Evolutionary conservation across 345 rosid species (phyloP), one percentile per base, ranked within the genome.

Genomic region (Camelina sativa): DNA sequence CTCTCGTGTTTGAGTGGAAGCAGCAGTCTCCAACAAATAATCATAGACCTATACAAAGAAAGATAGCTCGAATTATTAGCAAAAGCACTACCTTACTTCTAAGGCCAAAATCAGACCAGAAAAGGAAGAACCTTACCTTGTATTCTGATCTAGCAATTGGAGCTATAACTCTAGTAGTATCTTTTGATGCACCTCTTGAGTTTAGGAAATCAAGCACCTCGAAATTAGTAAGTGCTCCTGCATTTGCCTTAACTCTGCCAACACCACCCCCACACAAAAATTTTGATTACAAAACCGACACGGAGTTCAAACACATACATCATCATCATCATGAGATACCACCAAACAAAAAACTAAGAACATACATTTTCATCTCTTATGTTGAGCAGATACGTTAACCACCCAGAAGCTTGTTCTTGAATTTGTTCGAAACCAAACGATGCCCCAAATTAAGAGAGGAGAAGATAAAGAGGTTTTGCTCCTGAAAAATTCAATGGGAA

Each of bases 151-250:
- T 86, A 35, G 85, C 76, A 15, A 95, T 70, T 10, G 87, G 82
- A 78, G 84, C 87, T 61, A 87, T 78, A 75, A 89, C 89, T 74
- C 90, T 80, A 7, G 89, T 83, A n/a, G 80, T 62, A 72, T 85
- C 90, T 79, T 78, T 87, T 28, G 93, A 84, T 59, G 93, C 97
- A 74, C 96, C 97, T 82, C 88, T 84, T 38, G 96, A 82, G 55
- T 65, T 84, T n/a, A 89, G 62, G 60, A 88, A 85, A 52, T 91
- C 83, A 12, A 89, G 85, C 7, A 86, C 90, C 54, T 92, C 97
- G 61, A 86, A 89, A 83, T 92, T 95, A 23, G 92, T 85, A 11
- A 90, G 85, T 8, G 82, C 80, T 41, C 91, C 97, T 23, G 87
- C 92, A 78, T 90, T 92, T 37, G 79, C 85, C 72, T 87, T 81